Base-by-base conservation (phyloP, 441 rosid genomes). In the Erodium texanum region DNA sequence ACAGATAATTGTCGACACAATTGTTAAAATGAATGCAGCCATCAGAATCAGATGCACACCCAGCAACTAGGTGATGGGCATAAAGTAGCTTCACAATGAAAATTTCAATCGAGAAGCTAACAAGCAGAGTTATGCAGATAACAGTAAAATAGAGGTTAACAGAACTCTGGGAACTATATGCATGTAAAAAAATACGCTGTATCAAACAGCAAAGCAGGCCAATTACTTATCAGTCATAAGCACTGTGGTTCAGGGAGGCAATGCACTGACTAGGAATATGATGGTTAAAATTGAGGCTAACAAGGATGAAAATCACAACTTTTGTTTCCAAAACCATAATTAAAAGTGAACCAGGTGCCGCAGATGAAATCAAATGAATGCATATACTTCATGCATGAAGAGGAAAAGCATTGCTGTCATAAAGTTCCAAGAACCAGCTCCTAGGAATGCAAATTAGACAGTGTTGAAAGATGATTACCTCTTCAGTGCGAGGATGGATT, bases 381-480 rank as follows among this genome's bases (percentile, higher is more conserved):
- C 5, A 61, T 11, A 22, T n/a, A 34, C 32, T 24, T 23, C 64
- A 24, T 61, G 20, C 34, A 24, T 36, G 34, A 61, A 61, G 64
- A 24, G 58, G 20, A 50, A 50, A 50, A 50, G 58, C 16, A 50
- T 50, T 2, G 1, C 58, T 50, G 58, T n/a, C 58, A 50, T 50
- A 3, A 5, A n/a, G 58, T 50, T 16, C 20, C 16, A 50, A 48
- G 52, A 48, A 68, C 24, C 8, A 38, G 7, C 45, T 70, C 66
- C 14, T 15, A 34, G 18, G 23, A 63, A 76, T n/a, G 62, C 15
- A 66, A 43, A 56, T 23, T 27, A 34, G 50, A 56, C 22, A 64
- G 69, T 14, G 61, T 38, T 45, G 58, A n/a, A 64, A 69, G 62
- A 77, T 71, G 54, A 63, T 73, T 82, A 86, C 96, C 93, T 84